Percentiles rank a stretch among this genome's conserved stretches.
phyloP scores from a whole-genome alignment of 345 rosid genomes.

The Crucihimalaya himalaica region DNA sequence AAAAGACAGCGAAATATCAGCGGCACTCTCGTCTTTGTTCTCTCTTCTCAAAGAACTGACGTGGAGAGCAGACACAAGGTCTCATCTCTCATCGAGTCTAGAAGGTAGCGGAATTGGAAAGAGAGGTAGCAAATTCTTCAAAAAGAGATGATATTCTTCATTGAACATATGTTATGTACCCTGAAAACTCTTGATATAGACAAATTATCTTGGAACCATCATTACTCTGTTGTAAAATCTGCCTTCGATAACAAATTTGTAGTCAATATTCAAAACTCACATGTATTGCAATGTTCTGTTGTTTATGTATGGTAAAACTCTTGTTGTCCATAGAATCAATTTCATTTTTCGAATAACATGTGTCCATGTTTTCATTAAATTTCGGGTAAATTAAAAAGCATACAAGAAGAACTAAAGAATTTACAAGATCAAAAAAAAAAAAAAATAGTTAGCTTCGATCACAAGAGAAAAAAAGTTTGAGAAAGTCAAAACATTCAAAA shows the following conservation, averaged over 20 bases:
- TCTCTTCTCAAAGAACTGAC: constrained; percentile 75
- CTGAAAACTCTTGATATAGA: constrained; percentile 1
- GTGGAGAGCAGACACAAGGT: constrained; percentile 90
- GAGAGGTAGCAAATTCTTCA: constrained; percentile 81
- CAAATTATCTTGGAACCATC: not conserved
- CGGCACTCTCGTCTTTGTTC: constrained; percentile 73
- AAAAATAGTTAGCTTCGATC: not conserved
- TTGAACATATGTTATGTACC: not conserved
- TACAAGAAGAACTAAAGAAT: too few relatives aligned
- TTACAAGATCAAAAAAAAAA: not conserved
- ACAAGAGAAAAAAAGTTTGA: constrained; percentile 16
- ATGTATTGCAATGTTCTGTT: constrained; percentile 17
- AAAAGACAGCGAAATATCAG: constrained; percentile 70
- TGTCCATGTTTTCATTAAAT: too few relatives aligned
- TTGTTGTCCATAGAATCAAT: not conserved
- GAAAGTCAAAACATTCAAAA: constrained; percentile 36
- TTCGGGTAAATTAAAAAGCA: too few relatives aligned
- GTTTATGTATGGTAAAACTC: constrained; percentile 10
- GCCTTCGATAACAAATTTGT: too few relatives aligned
- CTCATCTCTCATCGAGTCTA: constrained; percentile 66
- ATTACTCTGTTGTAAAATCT: constrained; percentile 25
- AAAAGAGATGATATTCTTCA: constrained; percentile 48
- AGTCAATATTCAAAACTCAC: too few relatives aligned
- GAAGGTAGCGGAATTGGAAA: constrained; percentile 68
- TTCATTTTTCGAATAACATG: not conserved